Base-by-base conservation (phyloP, 169 alveolate genomes). In the Eimeria acervulina region DNA sequence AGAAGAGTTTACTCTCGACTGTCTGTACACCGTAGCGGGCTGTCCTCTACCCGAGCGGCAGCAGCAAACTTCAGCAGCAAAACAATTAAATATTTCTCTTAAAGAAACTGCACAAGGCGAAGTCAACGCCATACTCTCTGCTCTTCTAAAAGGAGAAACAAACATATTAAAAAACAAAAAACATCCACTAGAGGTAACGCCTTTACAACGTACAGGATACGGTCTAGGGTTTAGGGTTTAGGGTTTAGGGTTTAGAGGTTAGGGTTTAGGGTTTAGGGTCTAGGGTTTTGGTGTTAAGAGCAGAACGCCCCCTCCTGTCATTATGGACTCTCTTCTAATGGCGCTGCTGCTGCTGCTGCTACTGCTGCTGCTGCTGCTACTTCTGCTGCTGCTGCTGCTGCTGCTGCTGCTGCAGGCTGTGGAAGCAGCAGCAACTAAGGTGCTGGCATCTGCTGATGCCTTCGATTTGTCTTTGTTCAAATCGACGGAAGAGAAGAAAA, bases 1-100 rank as follows among this genome's bases (percentile, higher is more conserved):
- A 36, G 90, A 74, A 6, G 90, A 40, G 36, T 90, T 90, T 55
- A 76, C 36, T 13, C n/a, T 88, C 7, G 95, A 90, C 90, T 81
- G 61, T 36, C 78, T 42, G 55, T 90, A 90, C 66, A 74, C 81
- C 95, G 6, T 74, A 42, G 10, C 59, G 51, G 80, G 80, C 5
- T 44, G 40, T 13, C 42, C 80, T 31, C 38, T 90, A 52, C 95
- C 90, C 1, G 95, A 90, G 12, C 26, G 66, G 66, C 38, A 47
- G 4, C 5, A 72, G 38, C 52, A 76, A 21, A 6, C 13, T 13
- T 5, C 52, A 19, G 87, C 31, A 40, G 52, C 2, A 31, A 40
- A 33, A 44, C 52, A 38, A 36, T 78, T 78, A 6, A 19, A 36
- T 72, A 33, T 5, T 40, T 23, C 1, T 2, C 4, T 78, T 1